Evolutionary conservation across 495 filamentous ascomycete species (phyloP).

Genomic region (Penicillium odoratum): DNA sequence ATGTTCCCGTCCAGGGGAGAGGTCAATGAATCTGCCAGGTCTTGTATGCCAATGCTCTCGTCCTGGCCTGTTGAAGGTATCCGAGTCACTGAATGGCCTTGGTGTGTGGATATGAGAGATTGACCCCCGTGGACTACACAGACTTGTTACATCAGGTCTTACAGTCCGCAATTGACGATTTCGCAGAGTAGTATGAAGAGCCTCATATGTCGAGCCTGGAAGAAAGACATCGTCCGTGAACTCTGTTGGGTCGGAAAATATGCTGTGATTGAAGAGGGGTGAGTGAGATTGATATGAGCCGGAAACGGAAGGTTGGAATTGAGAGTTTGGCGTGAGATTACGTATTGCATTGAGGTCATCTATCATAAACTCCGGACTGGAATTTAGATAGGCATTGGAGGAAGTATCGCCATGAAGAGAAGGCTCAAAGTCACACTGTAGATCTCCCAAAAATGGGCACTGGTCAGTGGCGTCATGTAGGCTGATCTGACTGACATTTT

Average conservation of each 20-base stretch:
- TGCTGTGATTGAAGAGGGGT: slow-evolving; percentile 27
- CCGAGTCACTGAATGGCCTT: slow-evolving; percentile 8
- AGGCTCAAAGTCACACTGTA: slow-evolving; percentile 8
- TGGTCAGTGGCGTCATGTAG: neutral
- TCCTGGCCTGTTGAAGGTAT: slow-evolving; percentile 5
- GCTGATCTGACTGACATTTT: neutral
- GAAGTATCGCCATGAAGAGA: slow-evolving; percentile 11
- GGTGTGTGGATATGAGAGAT: slow-evolving; percentile 12
- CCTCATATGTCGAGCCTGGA: slow-evolving; percentile 36
- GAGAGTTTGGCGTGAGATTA: slow-evolving; percentile 10
- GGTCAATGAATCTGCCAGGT: slow-evolving; percentile 22
- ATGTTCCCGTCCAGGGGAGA: slow-evolving; percentile 33
- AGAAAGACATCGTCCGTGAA: slow-evolving; percentile 33
- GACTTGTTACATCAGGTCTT: slow-evolving; percentile 29
- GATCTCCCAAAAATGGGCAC: neutral
- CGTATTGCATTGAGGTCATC: slow-evolving; percentile 25
- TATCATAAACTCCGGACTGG: slow-evolving; percentile 31
- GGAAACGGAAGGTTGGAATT: slow-evolving; percentile 10
- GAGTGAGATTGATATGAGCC: slow-evolving; percentile 24
- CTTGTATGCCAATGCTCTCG: slow-evolving; percentile 11
- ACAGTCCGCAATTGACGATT: slow-evolving; percentile 39
- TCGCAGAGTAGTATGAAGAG: slow-evolving; percentile 34
- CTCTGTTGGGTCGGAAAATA: slow-evolving; percentile 30
- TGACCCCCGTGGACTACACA: slow-evolving; percentile 20
- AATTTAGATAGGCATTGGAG: slow-evolving; percentile 27